Percentiles rank a stretch among this genome's conserved stretches.
Conservation (phyloP, 148 eudicot species). For the Silene uniflora region DNA sequence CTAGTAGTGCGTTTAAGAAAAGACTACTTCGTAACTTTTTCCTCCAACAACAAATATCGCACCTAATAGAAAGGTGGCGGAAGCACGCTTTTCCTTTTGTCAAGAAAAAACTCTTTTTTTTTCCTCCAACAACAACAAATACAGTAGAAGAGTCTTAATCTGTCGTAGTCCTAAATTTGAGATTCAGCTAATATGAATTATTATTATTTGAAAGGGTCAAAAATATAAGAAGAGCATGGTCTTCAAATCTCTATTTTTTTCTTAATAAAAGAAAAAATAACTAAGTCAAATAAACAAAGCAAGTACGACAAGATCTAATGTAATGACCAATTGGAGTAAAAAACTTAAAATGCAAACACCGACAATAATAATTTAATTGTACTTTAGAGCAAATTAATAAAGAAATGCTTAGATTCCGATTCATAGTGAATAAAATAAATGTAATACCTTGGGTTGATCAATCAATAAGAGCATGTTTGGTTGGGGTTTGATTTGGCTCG, state of each 20-base stretch:
- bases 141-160: too few relatives aligned
- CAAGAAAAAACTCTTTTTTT: too few relatives aligned
- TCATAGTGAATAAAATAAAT: too few relatives aligned
- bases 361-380: background rate
- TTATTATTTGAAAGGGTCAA: background rate
- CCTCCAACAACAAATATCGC: too few relatives aligned
- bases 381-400: background rate
- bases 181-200: too few relatives aligned
- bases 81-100: too few relatives aligned
- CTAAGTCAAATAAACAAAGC: background rate
- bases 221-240: background rate
- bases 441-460: background rate
- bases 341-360: slow-evolving; percentile 7
- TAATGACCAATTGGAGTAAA: background rate
- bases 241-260: background rate
- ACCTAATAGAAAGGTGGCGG: too few relatives aligned
- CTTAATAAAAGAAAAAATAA: too few relatives aligned
- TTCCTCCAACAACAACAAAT: too few relatives aligned
- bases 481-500: background rate
- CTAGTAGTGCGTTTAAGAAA: too few relatives aligned
- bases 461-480: slow-evolving; percentile 1
- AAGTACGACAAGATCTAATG: background rate
- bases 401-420: background rate
- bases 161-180: too few relatives aligned
- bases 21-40: too few relatives aligned